A percentile compares a stretch with the other conserved stretches of the same genome.
These are phyloP conservation scores for Sporisorium exsertum DNA, from an alignment of 1,284 basidiomycete genomes.

Conservation along the genomic window DNA sequence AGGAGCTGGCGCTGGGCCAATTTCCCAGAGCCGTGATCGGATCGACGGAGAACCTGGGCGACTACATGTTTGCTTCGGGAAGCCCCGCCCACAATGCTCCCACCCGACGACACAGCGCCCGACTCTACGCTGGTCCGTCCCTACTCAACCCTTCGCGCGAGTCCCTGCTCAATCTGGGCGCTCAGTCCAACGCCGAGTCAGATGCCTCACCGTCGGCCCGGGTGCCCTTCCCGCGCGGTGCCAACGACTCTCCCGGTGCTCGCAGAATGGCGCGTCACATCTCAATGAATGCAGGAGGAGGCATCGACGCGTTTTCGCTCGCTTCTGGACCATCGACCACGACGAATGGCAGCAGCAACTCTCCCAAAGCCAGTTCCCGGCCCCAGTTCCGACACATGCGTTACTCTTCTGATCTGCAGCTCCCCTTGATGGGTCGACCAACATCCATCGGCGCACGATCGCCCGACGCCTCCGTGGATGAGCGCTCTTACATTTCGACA, in stretches of 20 bases:
- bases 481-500: conserved; percentile 41
- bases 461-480: conserved; percentile 34
- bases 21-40: conserved; percentile 42
- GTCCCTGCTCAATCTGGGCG: conserved; percentile 29
- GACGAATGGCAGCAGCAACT: conserved; percentile 26
- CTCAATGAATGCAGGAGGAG: conserved; percentile 47
- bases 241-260: conserved; percentile 50
- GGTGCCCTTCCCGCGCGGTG: conserved; percentile 54
- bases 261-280: conserved; percentile 50
- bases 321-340: conserved; percentile 29
- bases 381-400: conserved; percentile 55
- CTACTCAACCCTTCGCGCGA: conserved; percentile 59
- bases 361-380: conserved; percentile 35
- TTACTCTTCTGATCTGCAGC: conserved; percentile 61
- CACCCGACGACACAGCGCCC: conserved; percentile 56
- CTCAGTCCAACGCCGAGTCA: conserved; percentile 14
- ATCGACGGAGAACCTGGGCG: conserved; percentile 51
- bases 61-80: conserved; percentile 35
- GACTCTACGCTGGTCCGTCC: conserved; percentile 49
- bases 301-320: conserved; percentile 27
- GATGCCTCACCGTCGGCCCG: conserved; percentile 36
- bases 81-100: conserved; percentile 54
- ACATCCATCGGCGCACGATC: conserved; percentile 25
- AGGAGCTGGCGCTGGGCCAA: conserved; percentile 55
- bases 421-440: conserved; percentile 28